phyloP scores from a whole-genome alignment of 1,284 basidiomycete genomes.

The Moesziomyces globuligerus region DNA sequence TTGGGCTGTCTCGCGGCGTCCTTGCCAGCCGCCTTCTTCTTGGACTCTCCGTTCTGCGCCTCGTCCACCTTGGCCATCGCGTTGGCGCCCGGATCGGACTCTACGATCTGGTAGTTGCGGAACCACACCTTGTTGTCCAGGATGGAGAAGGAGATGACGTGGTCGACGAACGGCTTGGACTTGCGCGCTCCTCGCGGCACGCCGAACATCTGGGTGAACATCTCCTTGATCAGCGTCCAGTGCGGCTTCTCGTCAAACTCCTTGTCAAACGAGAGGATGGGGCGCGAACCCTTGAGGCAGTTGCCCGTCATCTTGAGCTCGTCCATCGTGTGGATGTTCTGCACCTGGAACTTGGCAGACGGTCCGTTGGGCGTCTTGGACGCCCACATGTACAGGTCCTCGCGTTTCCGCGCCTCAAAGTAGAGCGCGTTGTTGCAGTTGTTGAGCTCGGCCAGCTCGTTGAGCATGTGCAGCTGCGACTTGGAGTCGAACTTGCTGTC shows the following conservation, averaged over 20 bases:
- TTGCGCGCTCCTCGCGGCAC: conserved; percentile 88
- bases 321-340: conserved; percentile 99
- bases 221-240: conserved; percentile 88
- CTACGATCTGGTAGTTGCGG: conserved; percentile 88
- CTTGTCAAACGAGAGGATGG: conserved; percentile 90
- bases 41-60: conserved; percentile 68
- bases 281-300: conserved; percentile 93
- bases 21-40: conserved; percentile 43
- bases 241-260: conserved; percentile 90
- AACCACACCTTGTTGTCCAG: conserved; percentile 99
- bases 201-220: conserved; percentile 95
- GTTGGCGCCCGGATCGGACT: conserved; percentile 71
- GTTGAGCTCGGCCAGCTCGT: conserved; percentile 95
- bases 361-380: conserved; percentile 97
- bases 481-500: conserved; percentile 83
- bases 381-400: conserved; percentile 97
- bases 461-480: conserved; percentile 90
- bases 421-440: conserved; percentile 98
- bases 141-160: conserved; percentile 94
- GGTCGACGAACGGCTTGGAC: conserved; percentile 97
- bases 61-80: conserved; percentile 68
- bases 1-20: conserved; percentile 52
- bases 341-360: conserved; percentile 94
- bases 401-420: conserved; percentile 88
- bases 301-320: conserved; percentile 99